Base-by-base conservation (phyloP, 2,329 filamentous ascomycete species). In the Fusarium sp. region DNA sequence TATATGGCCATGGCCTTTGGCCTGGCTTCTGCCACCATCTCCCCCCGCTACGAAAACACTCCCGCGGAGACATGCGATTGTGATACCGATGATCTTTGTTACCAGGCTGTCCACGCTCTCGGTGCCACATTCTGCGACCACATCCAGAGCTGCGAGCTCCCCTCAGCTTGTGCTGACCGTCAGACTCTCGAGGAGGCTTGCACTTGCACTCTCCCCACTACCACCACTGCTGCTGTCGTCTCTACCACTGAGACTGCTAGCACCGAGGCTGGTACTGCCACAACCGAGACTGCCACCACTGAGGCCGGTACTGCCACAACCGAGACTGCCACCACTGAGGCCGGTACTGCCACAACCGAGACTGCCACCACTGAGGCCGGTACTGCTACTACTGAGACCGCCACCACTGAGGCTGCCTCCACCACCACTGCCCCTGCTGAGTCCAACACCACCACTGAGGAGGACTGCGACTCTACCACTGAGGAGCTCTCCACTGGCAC, bases 1-100 rank as follows among this genome's bases (percentile, higher is more conserved):
- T 59, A 81, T 62, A 61, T 82, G 39, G 76, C 77, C 61, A 60
- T 71, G 73, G 80, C 77, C 71, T 63, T 82, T 52, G 80, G 79
- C 76, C 70, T 72, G 60, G 70, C 52, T n/a, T 39, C 67, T 46
- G 68, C 64, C 55, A 15, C 18, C 14, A 7, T n/a, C 27, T 5
- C 25, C n/a, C 5, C 8, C 15, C 11, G 4, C 31, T 15, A 4
- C 49, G 20, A 7, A 0, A 13, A 2, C 13, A 3, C 22, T 20
- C 15, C 33, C 31, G 31, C 35, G 1, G 69, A 65, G 42, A 14
- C 41, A 3, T 72, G 69, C 35, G 41, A 70, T 4, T 72, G 69
- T 31, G 65, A 72, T 10, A 4, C 8, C 20, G 17, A 56, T 3
- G 65, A 72, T 5, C 1, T 8, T 22, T 72, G 70, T 65, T 72